A percentile compares a stretch with the other conserved stretches of the same genome.
phyloP scores from a whole-genome alignment of 495 filamentous ascomycete genomes.

The Aspergillus nanangensis region DNA sequence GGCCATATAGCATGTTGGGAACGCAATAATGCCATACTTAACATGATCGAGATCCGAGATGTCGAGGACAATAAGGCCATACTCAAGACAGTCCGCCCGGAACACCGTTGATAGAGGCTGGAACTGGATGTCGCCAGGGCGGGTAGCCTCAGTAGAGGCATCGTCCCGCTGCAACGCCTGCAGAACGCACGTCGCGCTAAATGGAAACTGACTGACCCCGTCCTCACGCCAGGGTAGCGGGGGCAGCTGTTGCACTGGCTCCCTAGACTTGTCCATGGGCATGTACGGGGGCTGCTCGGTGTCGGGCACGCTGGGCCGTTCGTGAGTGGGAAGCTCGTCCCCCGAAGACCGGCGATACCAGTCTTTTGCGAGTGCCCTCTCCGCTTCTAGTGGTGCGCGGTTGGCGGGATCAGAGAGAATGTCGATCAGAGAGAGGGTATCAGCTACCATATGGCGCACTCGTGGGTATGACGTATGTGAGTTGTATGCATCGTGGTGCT shows the following conservation, averaged over 20 bases:
- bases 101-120: constrained; percentile 16
- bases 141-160: constrained; percentile 4
- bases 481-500: constrained; percentile 4
- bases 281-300: constrained; percentile 13
- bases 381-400: no score
- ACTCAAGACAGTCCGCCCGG: constrained; percentile 15
- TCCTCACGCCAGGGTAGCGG: constrained; percentile 13
- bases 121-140: constrained; percentile 13
- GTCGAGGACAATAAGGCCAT: constrained; percentile 16
- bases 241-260: constrained; percentile 7
- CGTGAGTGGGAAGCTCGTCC: neutral
- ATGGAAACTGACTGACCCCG: constrained; percentile 13
- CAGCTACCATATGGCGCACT: neutral
- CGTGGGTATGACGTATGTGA: neutral
- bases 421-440: no score
- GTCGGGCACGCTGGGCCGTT: constrained; percentile 15
- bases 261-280: neutral
- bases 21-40: constrained; percentile 14
- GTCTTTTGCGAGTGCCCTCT: no score
- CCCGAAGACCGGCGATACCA: constrained; percentile 12
- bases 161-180: constrained; percentile 11
- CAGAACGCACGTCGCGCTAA: constrained; percentile 15
- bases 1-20: constrained; percentile 12
- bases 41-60: constrained; percentile 14
- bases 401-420: no score